These are phyloP conservation scores for Pseudogymnoascus sp. DNA, from an alignment of 2,329 filamentous ascomycete species.

Conservation along the genomic window DNA sequence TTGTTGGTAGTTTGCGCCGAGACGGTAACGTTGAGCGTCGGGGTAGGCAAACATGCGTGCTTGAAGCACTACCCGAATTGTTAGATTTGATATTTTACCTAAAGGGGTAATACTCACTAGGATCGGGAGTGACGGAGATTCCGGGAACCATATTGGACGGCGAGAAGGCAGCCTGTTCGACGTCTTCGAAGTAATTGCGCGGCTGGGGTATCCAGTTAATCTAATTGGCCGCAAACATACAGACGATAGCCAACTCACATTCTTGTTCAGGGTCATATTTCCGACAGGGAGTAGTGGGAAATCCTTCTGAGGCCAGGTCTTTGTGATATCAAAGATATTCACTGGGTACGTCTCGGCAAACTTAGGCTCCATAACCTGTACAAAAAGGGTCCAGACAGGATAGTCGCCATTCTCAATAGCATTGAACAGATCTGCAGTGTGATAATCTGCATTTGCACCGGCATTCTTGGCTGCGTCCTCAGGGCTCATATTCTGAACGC, in stretches of 20 bases:
- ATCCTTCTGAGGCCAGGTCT: slow-evolving; percentile 44
- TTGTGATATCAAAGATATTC: slow-evolving; percentile 50
- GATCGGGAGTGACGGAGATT: slow-evolving; percentile 53
- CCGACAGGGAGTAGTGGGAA: slow-evolving; percentile 43
- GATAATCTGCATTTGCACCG: slow-evolving; percentile 31
- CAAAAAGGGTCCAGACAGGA: slow-evolving; percentile 43
- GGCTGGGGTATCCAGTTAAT: slow-evolving; percentile 22
- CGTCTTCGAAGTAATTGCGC: slow-evolving; percentile 61
- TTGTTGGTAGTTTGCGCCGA: slow-evolving; percentile 51
- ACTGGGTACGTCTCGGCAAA: slow-evolving; percentile 40
- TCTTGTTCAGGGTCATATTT: slow-evolving; percentile 42
- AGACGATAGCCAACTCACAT: slow-evolving; percentile 27
- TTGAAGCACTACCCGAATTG: slow-evolving; percentile 35
- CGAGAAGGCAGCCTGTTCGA: slow-evolving; percentile 60
- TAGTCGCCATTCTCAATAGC: slow-evolving; percentile 38
- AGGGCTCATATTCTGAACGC: slow-evolving; percentile 36
- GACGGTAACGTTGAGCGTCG: slow-evolving; percentile 48
- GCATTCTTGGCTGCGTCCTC: slow-evolving; percentile 31
- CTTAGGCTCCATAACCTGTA: slow-evolving; percentile 47
- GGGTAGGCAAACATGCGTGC: slow-evolving; percentile 47
- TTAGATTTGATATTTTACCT: slow-evolving; percentile 19
- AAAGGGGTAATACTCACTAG: slow-evolving; percentile 53
- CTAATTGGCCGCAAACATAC: background rate
- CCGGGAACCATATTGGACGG: slow-evolving; percentile 58
- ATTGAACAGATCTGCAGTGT: slow-evolving; percentile 33